Evolutionary conservation across 257 asterid species (phyloP), one percentile per base, ranked within the genome.

Genomic region (Verbena officinalis): DNA sequence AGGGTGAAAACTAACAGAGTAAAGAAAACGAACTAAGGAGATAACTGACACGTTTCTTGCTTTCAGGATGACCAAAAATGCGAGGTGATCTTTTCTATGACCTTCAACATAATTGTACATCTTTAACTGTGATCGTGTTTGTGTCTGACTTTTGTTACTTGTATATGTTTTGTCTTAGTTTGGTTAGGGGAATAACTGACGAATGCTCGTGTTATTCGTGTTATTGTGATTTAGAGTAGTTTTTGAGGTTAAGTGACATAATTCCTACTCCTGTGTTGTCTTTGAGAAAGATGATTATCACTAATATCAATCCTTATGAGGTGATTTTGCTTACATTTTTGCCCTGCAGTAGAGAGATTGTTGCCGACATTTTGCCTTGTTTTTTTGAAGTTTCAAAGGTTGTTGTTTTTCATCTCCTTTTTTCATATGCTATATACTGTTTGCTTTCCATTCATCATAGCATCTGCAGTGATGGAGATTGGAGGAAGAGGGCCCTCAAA

Each of bases 41-140:
- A 19, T 33, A 13, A 10, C 9, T 31, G 57, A 7, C 64, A 8
- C 36, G 45, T 16, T 48, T 58, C 34, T 24, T 46, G 20, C 27
- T 54, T 54, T 42, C 11, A 27, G 63, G 21, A 52, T 33, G 23
- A 33, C n/a, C 42, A 8, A 33, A 10, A 54, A 16, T 21, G 62
- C 51, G 42, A 75, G 82, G 79, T 73, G 66, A 65, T 62, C 59
- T 65, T 36, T 71, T 70, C 21, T 46, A 30, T 36, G 36, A 78
- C 70, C 67, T 66, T 66, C 34, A 62, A 21, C 64, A 72, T 61
- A 63, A 55, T 34, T 73, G 71, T 64, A 70, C 57, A 71, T 70
- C 64, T 75, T 71, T 36, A 50, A 73, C 54, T 64, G 45, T 12
- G 55, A 39, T 46, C 46, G 30, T 38, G 24, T 46, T 22, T 15